These are phyloP conservation scores for Cryptococcus wingfieldii DNA, from an alignment of 1,284 basidiomycete genomes.

Conservation along the genomic window DNA sequence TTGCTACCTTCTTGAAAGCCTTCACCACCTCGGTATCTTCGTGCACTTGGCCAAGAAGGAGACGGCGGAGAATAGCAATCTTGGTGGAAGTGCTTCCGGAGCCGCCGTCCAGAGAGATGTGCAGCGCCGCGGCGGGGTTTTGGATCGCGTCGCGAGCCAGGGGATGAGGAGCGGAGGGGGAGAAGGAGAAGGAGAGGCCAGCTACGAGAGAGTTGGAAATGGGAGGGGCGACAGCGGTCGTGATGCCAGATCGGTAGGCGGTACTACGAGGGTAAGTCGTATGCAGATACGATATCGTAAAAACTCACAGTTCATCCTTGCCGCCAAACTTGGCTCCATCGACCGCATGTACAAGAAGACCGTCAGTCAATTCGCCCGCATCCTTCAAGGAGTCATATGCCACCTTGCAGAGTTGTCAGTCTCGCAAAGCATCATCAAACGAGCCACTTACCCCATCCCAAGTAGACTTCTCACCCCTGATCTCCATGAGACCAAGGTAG, in stretches of 20 bases:
- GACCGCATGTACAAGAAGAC: conserved; percentile 59
- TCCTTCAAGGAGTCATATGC: conserved; percentile 53
- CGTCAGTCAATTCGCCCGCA: conserved; percentile 59
- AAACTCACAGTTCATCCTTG: conserved; percentile 63
- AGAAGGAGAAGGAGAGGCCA: conserved; percentile 61
- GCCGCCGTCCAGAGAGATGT: conserved; percentile 58
- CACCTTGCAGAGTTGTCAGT: conserved; percentile 9
- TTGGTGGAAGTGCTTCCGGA: conserved; percentile 61
- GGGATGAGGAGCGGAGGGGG: conserved; percentile 59
- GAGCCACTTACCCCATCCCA: conserved; percentile 56
- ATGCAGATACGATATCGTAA: background rate
- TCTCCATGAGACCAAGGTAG: conserved; percentile 49
- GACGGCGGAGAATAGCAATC: conserved; percentile 62
- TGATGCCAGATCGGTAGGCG: conserved; percentile 56
- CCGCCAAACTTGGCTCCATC: conserved; percentile 70
- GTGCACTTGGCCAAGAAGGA: conserved; percentile 57
- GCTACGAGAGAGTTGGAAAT: conserved; percentile 51
- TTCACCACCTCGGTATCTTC: conserved; percentile 51
- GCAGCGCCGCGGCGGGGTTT: conserved; percentile 64
- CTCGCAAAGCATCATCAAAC: too few species aligned
- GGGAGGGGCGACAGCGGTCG: conserved; percentile 56
- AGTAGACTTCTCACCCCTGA: conserved; percentile 59
- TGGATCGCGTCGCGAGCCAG: conserved; percentile 66
- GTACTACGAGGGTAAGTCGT: conserved; percentile 16
- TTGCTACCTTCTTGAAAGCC: conserved; percentile 59